Evolutionary conservation across 768 basidiomycete genomes (phyloP), one percentile per base, ranked within the genome.

Genomic region (Suillus sp.): DNA sequence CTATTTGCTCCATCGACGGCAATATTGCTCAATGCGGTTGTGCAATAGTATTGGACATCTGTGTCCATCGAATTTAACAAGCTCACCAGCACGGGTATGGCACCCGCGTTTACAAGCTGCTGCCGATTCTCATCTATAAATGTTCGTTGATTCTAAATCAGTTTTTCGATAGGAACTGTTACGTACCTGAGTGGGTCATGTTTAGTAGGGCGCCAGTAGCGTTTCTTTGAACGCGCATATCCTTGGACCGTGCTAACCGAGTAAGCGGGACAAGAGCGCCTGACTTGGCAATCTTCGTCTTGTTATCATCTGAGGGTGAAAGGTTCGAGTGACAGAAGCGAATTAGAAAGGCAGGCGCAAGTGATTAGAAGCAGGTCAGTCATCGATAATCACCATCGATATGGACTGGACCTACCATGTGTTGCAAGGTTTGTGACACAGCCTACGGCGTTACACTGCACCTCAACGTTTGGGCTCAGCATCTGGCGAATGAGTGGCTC

Each of bases 31-130:
- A 99, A 78, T 7, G 97, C 97, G 14, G 97, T 99, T 7, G 97
- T 99, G 78, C 97, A 99, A 75, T 99, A 99, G 72, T 99, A 99
- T 75, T 99, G 97, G 2, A 99, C 97, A 72, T 99, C 97, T n/a
- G 97, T 99, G 75, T 99, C 97, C 55, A 92, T 88, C 6, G 93
- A 95, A 73, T 96, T 97, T 66, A 99, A 81, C 38, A 99, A 83
- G 71, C 90, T 90, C 67, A 99, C 97, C 13, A 96, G 85, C 35
- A 99, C 97, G 18, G 97, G 97, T 64, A 99, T 98, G 25, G 97
- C 97, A 4, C 97, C 97, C 34, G 97, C 97, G 68, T 95, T 95
- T 68, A 99, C 97, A 61, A 99, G 90, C 70, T 99, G 96, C 71
- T 99, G 96, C 61, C 97, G 84, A 76, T 99, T 99, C 80, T 99